A percentile compares a stretch with the other conserved stretches of the same genome.
Evolutionary conservation across 2,329 filamentous ascomycete genomes (phyloP).

Genomic region (Tolypocladium guangdongense): DNA sequence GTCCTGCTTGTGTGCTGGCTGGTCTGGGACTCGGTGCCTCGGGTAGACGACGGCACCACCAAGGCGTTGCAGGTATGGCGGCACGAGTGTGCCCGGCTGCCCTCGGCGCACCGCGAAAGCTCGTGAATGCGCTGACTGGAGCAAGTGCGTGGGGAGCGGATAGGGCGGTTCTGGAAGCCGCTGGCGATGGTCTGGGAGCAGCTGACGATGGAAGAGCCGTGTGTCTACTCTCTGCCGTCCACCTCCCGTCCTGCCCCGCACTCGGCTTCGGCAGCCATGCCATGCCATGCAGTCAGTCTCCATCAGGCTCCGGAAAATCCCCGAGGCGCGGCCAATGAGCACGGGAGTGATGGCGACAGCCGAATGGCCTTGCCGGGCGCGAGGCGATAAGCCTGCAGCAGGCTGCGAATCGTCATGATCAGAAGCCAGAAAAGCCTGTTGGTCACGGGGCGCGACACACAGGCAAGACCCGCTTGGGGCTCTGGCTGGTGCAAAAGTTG

Average conservation of each 20-base stretch:
- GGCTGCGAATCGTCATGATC: too few species aligned
- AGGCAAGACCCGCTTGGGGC: too few species aligned
- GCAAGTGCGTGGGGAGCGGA: not conserved
- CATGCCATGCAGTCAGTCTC: not conserved
- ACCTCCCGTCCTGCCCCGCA: not conserved
- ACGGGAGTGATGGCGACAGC: not conserved
- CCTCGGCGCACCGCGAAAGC: not conserved
- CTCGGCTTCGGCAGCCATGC: slow-evolving; percentile 1
- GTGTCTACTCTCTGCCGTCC: not conserved
- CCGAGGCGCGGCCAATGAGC: not conserved
- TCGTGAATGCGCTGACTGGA: not conserved
- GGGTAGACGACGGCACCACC: not conserved
- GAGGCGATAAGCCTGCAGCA: too few species aligned
- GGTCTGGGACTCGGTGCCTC: not conserved
- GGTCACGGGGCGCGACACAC: too few species aligned
- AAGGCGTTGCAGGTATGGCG: not conserved
- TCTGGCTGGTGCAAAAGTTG: too few species aligned
- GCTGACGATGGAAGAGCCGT: not conserved
- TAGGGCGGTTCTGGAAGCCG: too few species aligned
- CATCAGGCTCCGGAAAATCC: not conserved
- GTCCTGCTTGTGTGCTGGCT: not conserved
- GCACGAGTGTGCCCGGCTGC: not conserved
- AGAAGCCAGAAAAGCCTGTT: too few species aligned
- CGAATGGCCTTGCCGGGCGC: too few species aligned
- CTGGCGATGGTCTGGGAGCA: not conserved